Base-by-base conservation (phyloP, 345 rosid genomes). In the Citropsis articulata region DNA sequence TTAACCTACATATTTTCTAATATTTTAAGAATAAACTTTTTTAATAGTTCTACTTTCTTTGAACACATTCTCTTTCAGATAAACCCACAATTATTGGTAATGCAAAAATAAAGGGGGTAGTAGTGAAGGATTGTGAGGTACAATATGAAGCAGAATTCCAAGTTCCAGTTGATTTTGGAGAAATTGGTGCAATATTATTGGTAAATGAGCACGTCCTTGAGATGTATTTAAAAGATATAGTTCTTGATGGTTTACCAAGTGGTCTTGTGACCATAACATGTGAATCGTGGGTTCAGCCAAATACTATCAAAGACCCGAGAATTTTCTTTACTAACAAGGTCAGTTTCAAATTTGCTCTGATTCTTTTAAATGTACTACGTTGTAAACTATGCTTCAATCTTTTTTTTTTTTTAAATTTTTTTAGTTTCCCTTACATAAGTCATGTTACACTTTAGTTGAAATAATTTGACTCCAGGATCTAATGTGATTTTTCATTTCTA, bases 121-220 rank as follows among this genome's bases (percentile, higher is more conserved):
- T 45, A 22, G 62, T 45, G 19, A 60, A 78, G 12, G 4, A 77
- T 5, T 81, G 81, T 1, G 85, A 84, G 42, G 86, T 83, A 22
- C 85, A 61, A 30, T 92, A 89, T 9, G 97, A 90, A 82, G 89
- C 96, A 9, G 83, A 61, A 14, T 88, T 94, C 19, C 57, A 78
- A 18, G 84, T 94, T 27, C 89, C 89, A 2, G 27, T 38, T 9
- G 86, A 77, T 45, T 94, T 94, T 66, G 96, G 98, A 66, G 82
- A 79, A 3, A 77, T 92, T 8, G 98, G 94, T 5, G 98, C 91
- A 2, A 78, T 94, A 18, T 5, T 79, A 0, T 81, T 94, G 21
- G 94, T 86, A 83, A 94, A 94, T 80, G 93, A 90, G 80, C 94
- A 92, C 80, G 88, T 80, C 55, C 81, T 69, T 69, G 98, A 94